Percentiles rank a stretch among this genome's conserved stretches.
Evolutionary conservation across 371 early-diverging fungal genomes (phyloP).

Genomic region (Mortierella sp.): DNA sequence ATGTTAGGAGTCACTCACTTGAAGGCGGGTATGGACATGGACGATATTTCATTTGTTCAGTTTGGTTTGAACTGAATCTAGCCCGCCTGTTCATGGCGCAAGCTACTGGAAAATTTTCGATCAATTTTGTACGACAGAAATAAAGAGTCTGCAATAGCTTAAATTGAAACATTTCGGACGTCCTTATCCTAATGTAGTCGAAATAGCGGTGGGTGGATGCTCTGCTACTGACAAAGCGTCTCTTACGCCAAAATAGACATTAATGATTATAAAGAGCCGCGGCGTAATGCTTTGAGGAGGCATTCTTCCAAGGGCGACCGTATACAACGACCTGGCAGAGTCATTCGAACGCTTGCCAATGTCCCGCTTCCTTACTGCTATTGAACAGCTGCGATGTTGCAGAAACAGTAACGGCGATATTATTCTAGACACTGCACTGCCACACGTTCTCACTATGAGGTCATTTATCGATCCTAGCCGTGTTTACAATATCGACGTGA

Average conservation of each 20-base stretch:
- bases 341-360: not conserved
- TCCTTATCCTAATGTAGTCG: not conserved
- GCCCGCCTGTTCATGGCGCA: not conserved
- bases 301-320: not conserved
- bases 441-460: not conserved
- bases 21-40: not conserved
- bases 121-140: not conserved
- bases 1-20: not conserved
- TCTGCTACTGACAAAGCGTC: not conserved
- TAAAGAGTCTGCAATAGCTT: not conserved
- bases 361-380: not conserved
- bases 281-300: not conserved
- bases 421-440: not conserved
- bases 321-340: not conserved
- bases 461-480: not conserved
- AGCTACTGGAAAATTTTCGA: not conserved
- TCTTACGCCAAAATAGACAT: not conserved
- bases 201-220: constrained; percentile 1
- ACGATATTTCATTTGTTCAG: not conserved
- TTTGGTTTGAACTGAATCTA: not conserved
- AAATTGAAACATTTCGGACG: not conserved
- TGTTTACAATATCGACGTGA: not conserved
- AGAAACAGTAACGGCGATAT: not conserved
- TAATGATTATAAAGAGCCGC: not conserved
- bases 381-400: not conserved